Evolutionary conservation across 2,329 filamentous ascomycete species (phyloP), one percentile per base, ranked within the genome.

Genomic region (Cercospora sojina): DNA sequence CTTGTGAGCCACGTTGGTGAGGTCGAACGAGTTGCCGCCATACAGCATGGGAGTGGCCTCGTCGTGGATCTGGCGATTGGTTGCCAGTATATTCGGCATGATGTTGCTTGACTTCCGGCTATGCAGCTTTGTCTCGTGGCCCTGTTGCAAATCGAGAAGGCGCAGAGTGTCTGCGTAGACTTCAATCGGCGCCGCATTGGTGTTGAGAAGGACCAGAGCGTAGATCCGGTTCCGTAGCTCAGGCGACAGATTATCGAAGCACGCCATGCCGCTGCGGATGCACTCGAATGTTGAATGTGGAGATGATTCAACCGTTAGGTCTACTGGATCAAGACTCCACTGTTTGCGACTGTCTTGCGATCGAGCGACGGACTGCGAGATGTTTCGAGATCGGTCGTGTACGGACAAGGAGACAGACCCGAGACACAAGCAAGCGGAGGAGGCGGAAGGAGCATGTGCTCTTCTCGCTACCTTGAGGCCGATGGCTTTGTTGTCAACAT

Each of bases 41-140:
- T 74, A 74, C 58, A 74, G 72, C 32, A 74, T 38, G 8, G 69
- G 69, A 10, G 67, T 58, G 13, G 70, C 62, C 65, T 74, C 71
- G 58, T 61, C 53, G 53, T 72, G 61, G 58, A 74, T 49, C 9
- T 59, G 35, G 10, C 64, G 64, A 41, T 43, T 59, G 16, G 57
- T 27, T 29, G 63, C 59, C 43, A 71, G 72, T 29, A 74, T 66
- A 12, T 25, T 27, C n/a, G 23, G 4, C 41, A 20, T n/a, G 41
- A 43, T 20, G 16, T 20, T 20, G 41, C 41, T 18, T 43, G 41
- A 43, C n/a, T 18, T 43, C 5, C 41, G 41, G 41, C 41, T 43
- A 20, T n/a, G 41, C 41, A 43, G 7, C 41, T 43, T 43, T 16
- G 41, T 6, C 41, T 10, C n/a, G 41, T 18, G 41, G 3, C 18